Percentiles rank a stretch among this genome's conserved stretches.
These are phyloP conservation scores for Phytophthora melonis DNA, from an alignment of 352 stramenopile species.

Conservation along the genomic window DNA sequence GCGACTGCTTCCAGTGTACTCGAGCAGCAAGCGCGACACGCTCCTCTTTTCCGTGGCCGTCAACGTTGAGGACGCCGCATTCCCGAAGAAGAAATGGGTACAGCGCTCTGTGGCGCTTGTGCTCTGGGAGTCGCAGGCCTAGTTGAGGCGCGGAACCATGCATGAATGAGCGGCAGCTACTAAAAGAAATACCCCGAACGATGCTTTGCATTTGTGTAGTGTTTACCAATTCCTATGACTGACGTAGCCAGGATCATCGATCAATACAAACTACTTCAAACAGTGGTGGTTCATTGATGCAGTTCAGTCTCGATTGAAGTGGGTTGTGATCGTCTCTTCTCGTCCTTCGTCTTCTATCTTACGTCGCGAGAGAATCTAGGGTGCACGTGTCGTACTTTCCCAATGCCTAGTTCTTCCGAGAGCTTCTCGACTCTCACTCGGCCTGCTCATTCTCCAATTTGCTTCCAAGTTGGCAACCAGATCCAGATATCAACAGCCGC, in stretches of 20 bases:
- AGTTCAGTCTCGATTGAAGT: not conserved
- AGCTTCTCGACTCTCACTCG: not conserved
- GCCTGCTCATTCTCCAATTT: slow-evolving; percentile 42
- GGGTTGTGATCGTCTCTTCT: not conserved
- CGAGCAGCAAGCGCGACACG: slow-evolving; percentile 72
- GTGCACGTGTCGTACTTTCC: slow-evolving; percentile 7
- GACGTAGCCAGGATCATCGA: not conserved
- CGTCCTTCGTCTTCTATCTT: not conserved
- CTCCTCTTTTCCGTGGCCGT: slow-evolving; percentile 90
- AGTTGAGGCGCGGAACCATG: slow-evolving; percentile 18
- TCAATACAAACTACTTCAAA: slow-evolving; percentile 7
- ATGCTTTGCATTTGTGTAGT: slow-evolving; percentile 21
- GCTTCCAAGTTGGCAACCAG: slow-evolving; percentile 27
- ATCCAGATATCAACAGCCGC: slow-evolving; percentile 10
- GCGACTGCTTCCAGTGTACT: slow-evolving; percentile 88
- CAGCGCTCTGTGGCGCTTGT: slow-evolving; percentile 85
- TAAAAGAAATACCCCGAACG: not conserved
- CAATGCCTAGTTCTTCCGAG: not conserved
- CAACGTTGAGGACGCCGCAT: slow-evolving; percentile 53
- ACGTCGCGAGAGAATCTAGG: slow-evolving; percentile 11
- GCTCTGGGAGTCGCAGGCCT: slow-evolving; percentile 73
- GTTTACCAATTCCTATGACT: slow-evolving; percentile 2
- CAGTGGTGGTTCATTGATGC: not conserved
- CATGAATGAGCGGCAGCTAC: not conserved
- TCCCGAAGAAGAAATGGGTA: slow-evolving; percentile 75